Conservation (phyloP, 208 protist genomes). For the Naegleria fowleri region DNA sequence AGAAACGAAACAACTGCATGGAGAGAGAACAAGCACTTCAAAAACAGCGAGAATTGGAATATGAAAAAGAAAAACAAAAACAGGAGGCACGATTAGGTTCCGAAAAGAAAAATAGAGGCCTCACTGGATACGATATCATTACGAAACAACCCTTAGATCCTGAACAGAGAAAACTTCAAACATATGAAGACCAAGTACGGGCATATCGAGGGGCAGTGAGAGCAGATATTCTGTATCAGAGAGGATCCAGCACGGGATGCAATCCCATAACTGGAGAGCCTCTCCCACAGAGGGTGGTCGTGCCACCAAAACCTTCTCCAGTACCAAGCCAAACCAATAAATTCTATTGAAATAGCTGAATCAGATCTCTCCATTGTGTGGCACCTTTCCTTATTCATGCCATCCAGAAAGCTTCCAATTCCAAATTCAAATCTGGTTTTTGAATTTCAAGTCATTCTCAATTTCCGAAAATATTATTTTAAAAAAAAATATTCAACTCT, state of each 20-base stretch:
- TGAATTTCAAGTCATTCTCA: no score
- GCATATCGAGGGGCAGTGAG: neutral
- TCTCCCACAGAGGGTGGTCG: neutral
- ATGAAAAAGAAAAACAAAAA: neutral
- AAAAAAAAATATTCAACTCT: no score
- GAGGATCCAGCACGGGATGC: neutral
- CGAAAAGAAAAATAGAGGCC: neutral
- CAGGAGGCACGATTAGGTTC: neutral
- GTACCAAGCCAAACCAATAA: neutral
- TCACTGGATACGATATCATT: neutral
- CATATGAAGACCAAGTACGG: neutral
- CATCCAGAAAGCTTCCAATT: no score
- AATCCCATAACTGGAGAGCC: conserved; percentile 10
- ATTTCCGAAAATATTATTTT: no score
- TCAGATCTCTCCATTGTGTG: no score
- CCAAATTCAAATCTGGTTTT: no score
- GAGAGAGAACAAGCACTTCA: neutral
- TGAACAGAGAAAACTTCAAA: neutral
- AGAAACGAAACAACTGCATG: neutral
- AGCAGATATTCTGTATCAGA: neutral
- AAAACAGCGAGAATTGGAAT: neutral
- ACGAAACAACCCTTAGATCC: neutral
- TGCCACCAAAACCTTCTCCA: neutral
- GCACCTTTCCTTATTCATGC: no score
- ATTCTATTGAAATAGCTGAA: neutral